Evolutionary conservation across 1,284 basidiomycete genomes (phyloP).

Genomic region (Apiotrichum porosum): DNA sequence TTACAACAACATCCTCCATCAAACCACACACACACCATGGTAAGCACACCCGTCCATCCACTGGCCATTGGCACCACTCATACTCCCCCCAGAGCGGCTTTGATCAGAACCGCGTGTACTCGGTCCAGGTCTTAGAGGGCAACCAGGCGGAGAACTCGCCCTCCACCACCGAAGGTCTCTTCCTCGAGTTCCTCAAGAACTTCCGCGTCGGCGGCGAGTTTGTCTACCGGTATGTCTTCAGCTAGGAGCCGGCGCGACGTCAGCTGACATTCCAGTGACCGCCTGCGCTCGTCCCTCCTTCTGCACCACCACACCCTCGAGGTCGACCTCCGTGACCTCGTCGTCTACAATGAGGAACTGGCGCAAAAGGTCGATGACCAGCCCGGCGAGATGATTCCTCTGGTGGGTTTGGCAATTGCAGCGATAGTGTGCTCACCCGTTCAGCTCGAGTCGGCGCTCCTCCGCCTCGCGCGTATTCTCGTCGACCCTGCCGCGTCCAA

Average conservation of each 20-base stretch:
- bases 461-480: constrained; percentile 72
- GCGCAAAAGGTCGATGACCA: constrained; percentile 84
- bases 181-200: constrained; percentile 77
- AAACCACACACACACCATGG: too few species aligned
- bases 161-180: constrained; percentile 70
- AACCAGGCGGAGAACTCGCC: constrained; percentile 59
- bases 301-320: constrained; percentile 88
- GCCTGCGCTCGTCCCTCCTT: constrained; percentile 80
- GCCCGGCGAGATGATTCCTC: constrained; percentile 82
- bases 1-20: too few species aligned
- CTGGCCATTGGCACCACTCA: too few species aligned
- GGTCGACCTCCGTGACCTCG: constrained; percentile 84
- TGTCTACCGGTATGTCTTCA: constrained; percentile 66
- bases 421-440: neutral
- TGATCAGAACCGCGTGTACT: constrained; percentile 71
- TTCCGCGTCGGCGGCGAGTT: constrained; percentile 85
- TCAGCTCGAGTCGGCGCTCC: constrained; percentile 83
- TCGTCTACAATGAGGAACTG: constrained; percentile 87
- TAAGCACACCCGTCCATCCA: too few species aligned
- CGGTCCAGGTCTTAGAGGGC: constrained; percentile 65
- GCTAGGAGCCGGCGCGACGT: too few species aligned
- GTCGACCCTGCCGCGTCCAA: constrained; percentile 60
- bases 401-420: constrained; percentile 56
- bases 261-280: constrained; percentile 60
- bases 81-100: constrained; percentile 59